Percentiles rank a stretch among this genome's conserved stretches.
Conservation (phyloP, 495 filamentous ascomycete genomes). For the Podospora conica region DNA sequence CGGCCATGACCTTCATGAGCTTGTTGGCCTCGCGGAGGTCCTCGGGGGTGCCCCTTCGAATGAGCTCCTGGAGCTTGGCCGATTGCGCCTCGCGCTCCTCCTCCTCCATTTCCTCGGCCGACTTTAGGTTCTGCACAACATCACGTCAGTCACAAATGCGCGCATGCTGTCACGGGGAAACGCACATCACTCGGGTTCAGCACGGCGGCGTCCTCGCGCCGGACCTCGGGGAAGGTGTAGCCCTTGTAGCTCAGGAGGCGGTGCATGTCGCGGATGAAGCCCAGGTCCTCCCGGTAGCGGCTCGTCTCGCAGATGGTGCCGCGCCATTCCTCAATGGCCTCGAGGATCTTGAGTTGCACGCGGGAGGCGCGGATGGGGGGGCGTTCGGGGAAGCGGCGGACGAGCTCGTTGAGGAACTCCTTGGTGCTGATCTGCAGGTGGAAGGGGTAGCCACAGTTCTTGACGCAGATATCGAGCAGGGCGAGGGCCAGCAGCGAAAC, state of each 20-base stretch:
- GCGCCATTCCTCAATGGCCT: slow-evolving; percentile 97
- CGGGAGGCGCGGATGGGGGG: slow-evolving; percentile 79
- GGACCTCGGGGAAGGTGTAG: slow-evolving; percentile 87
- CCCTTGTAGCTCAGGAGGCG: slow-evolving; percentile 92
- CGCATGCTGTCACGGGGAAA: neutral
- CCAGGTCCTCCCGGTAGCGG: slow-evolving; percentile 92
- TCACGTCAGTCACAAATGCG: neutral
- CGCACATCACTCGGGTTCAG: slow-evolving; percentile 92
- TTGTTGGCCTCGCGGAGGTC: slow-evolving; percentile 94
- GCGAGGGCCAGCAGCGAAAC: slow-evolving; percentile 83
- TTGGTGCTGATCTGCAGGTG: slow-evolving; percentile 98
- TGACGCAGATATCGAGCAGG: slow-evolving; percentile 97
- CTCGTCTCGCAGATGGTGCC: slow-evolving; percentile 97
- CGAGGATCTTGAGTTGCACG: slow-evolving; percentile 87
- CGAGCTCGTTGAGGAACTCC: slow-evolving; percentile 97
- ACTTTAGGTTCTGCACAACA: slow-evolving; percentile 70
- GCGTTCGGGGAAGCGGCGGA: slow-evolving; percentile 89
- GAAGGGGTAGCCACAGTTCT: slow-evolving; percentile 99
- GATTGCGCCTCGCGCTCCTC: slow-evolving; percentile 92
- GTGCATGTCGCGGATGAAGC: slow-evolving; percentile 97
- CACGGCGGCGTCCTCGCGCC: slow-evolving; percentile 90
- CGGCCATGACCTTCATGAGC: slow-evolving; percentile 98
- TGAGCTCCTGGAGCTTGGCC: slow-evolving; percentile 94
- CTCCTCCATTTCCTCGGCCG: slow-evolving; percentile 97
- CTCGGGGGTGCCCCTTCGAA: slow-evolving; percentile 81